Evolutionary conservation across 495 filamentous ascomycete species (phyloP), one percentile per base, ranked within the genome.

Genomic region (Cercophora sp.): DNA sequence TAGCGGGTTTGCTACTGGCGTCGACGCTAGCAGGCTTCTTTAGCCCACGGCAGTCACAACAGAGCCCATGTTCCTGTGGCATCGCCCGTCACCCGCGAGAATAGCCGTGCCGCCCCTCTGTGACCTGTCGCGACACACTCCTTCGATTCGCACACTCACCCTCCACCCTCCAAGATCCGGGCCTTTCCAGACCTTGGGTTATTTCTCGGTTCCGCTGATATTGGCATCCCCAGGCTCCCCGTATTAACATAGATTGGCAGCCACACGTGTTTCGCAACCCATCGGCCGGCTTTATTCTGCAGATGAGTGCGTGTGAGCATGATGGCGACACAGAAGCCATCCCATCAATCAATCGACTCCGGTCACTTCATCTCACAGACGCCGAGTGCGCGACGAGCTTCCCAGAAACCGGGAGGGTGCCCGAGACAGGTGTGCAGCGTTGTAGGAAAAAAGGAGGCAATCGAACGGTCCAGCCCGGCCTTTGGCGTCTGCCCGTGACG

Each of bases 241-340:
- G 50, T 44, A 58, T 54, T 46, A 47, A 50, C 27, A 51, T 36
- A 52, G 24, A 61, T 60, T 58, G 54, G 13, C 53, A 41, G 36
- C 54, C 56, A 59, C 55, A 52, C 43, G 50, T 57, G 55, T 59
- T 56, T 61, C 56, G 39, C 59, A 52, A 50, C 53, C 43, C 56
- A 63, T 65, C 60, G 64, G 61, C 66, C 61, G 61, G 63, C 59
- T 69, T 64, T 58, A 65, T 51, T 61, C 26, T 62, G 52, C 51
- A 65, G 63, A 65, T 66, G 57, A 60, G 51, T 62, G 52, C 51
- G 63, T 61, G 63, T 66, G 57, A 60, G 51, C 15, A 49, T 44
- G 48, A 55, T 51, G 54, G 32, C 54, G 35, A 58, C 32, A 8
- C 40, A 44, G 39, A 40, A 45, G 32, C 18, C 35, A 37, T 47